Evolutionary conservation across 2,329 filamentous ascomycete genomes (phyloP).

Genomic region (Tolypocladium sp.): DNA sequence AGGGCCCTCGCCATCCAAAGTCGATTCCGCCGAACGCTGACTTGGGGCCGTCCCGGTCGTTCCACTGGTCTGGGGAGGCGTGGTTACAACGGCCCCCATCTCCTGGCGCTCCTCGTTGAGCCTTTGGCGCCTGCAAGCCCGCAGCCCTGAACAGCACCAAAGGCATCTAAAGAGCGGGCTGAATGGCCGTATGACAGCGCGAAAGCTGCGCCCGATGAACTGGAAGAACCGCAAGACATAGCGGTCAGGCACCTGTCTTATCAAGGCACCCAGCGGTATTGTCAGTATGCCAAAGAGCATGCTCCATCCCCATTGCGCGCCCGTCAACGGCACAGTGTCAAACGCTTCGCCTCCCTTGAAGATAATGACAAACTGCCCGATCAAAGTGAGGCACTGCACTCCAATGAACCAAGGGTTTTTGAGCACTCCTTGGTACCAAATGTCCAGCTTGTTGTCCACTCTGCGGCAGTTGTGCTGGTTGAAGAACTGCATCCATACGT

Average conservation of each 20-base stretch:
- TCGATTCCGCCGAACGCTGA: neutral
- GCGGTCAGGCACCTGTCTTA: constrained; percentile 30
- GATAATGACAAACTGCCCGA: constrained; percentile 63
- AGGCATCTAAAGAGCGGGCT: constrained; percentile 5
- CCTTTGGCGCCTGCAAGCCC: constrained; percentile 10
- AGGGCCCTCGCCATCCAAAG: neutral
- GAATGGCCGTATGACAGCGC: constrained; percentile 11
- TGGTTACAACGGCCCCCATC: constrained; percentile 14
- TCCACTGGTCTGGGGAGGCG: constrained; percentile 1
- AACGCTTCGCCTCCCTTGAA: constrained; percentile 63
- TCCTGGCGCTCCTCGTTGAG: constrained; percentile 12
- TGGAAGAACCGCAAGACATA: constrained; percentile 19
- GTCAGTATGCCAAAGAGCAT: constrained; percentile 59
- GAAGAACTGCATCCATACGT: constrained; percentile 87
- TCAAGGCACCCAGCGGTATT: constrained; percentile 46
- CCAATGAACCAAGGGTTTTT: constrained; percentile 69
- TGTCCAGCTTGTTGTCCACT: constrained; percentile 75
- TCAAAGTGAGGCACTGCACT: constrained; percentile 58
- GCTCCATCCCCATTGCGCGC: constrained; percentile 60
- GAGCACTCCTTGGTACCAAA: constrained; percentile 64
- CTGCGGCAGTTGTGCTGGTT: constrained; percentile 73
- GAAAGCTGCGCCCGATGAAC: constrained; percentile 8
- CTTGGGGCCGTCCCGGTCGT: neutral
- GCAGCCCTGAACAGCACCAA: constrained; percentile 10
- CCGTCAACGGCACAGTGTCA: constrained; percentile 50